Evolutionary conservation across 2,329 filamentous ascomycete genomes (phyloP), one percentile per base, ranked within the genome.

Genomic region (Torrubiellomyces zombiae): DNA sequence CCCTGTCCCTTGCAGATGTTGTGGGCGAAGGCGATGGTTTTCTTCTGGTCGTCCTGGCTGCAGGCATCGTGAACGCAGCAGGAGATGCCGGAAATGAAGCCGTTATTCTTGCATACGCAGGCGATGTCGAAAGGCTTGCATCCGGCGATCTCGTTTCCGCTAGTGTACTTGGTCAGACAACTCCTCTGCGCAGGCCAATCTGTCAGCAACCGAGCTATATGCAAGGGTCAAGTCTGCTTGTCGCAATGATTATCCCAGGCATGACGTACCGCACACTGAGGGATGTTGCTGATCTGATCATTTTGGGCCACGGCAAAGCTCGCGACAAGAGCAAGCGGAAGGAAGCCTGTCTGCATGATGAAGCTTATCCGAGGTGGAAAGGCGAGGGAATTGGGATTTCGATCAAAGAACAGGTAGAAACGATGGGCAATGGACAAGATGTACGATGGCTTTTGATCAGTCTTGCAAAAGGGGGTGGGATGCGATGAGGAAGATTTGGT

Each of bases 51-150:
- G 4, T 34, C 24, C 7, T 32, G 20, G 33, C 43, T 36, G 40
- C 55, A 58, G 21, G 32, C 34, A 17, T 39, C 37, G 20, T 38
- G 37, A 25, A 58, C 42, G 34, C 55, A 58, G 47, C 55, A 58
- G 25, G 54, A 50, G 23, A 58, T 54, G 32, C 34, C 36, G 32
- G 37, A 32, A 28, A 58, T 42, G 45, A 58, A 57, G 21, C 43
- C 27, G 23, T 35, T 23, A 44, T 55, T 55, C 38, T 36, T 39
- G 46, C 55, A 58, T 38, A 58, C 44, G 40, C 55, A 58, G 26
- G 34, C 38, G 30, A 54, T 40, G 41, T 56, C 50, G 37, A 51
- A 34, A 21, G 39, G 31, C 15, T 36, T 38, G 40, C 55, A 58
- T 34, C 47, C 51, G 25, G 42, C 51, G 26, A 58, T 50, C 19